A percentile compares a stretch with the other conserved stretches of the same genome.
phyloP scores from a whole-genome alignment of 306 rosid species.

The Sechiopsis laciniata region DNA sequence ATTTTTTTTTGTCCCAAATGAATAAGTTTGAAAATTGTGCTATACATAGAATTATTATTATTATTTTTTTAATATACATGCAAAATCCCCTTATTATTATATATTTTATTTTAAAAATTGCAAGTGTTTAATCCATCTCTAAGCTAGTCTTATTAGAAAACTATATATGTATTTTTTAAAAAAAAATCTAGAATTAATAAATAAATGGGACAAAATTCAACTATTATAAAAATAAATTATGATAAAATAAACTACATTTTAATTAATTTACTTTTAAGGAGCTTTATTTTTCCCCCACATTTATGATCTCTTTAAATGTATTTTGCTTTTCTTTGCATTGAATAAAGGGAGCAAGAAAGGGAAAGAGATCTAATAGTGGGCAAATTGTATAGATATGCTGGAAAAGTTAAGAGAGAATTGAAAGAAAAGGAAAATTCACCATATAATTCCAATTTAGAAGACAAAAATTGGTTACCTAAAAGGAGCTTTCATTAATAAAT shows the following conservation, averaged over 20 bases:
- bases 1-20: no score
- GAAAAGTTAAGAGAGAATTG: background rate
- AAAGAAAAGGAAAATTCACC: background rate
- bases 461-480: conserved; percentile 11
- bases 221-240: background rate
- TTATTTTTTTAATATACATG: no score
- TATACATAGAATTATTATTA: no score
- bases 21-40: no score
- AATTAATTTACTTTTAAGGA: background rate
- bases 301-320: background rate
- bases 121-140: background rate
- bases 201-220: background rate
- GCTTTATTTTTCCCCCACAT: background rate
- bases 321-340: background rate
- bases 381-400: background rate
- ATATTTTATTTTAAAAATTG: background rate
- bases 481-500: background rate
- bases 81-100: no score
- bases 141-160: background rate
- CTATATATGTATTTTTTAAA: background rate
- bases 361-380: background rate
- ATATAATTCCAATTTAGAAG: conserved; percentile 12
- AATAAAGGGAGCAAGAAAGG: conserved; percentile 8
- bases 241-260: background rate
- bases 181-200: background rate